Evolutionary conservation across 2,329 filamentous ascomycete genomes (phyloP).

Genomic region (Allantophomopsis cytisporea): DNA sequence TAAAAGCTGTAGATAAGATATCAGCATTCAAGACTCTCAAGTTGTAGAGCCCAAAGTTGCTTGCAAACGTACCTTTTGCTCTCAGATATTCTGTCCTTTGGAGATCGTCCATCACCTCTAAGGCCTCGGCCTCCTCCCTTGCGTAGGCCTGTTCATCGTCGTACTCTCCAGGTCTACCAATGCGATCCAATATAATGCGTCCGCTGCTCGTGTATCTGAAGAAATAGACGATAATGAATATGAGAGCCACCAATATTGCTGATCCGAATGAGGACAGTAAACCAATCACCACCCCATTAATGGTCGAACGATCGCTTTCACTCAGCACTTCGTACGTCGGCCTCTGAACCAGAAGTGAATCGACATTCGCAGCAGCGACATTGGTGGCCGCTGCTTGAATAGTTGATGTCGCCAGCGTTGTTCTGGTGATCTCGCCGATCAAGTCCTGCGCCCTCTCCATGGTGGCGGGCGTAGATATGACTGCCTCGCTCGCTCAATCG

Average conservation of each 20-base stretch:
- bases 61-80: slow-evolving; percentile 64
- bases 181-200: slow-evolving; percentile 83
- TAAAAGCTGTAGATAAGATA: slow-evolving; percentile 51
- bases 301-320: slow-evolving; percentile 21
- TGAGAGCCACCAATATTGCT: slow-evolving; percentile 67
- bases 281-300: slow-evolving; percentile 81
- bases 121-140: slow-evolving; percentile 84
- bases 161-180: slow-evolving; percentile 88
- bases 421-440: background rate
- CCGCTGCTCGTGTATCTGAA: slow-evolving; percentile 82
- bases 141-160: slow-evolving; percentile 94
- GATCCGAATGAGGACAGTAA: slow-evolving; percentile 90
- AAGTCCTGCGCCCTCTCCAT: background rate
- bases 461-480: background rate
- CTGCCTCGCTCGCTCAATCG: background rate
- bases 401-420: background rate
- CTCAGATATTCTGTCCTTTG: slow-evolving; percentile 80
- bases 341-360: background rate
- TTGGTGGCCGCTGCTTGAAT: background rate
- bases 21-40: background rate
- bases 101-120: slow-evolving; percentile 93
- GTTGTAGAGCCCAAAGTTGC: background rate
- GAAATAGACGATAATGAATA: slow-evolving; percentile 79
- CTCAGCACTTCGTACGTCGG: background rate
- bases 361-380: background rate